Evolutionary conservation across 2,329 filamentous ascomycete species (phyloP), one percentile per base, ranked within the genome.

Genomic region (Phialophora macrospora): DNA sequence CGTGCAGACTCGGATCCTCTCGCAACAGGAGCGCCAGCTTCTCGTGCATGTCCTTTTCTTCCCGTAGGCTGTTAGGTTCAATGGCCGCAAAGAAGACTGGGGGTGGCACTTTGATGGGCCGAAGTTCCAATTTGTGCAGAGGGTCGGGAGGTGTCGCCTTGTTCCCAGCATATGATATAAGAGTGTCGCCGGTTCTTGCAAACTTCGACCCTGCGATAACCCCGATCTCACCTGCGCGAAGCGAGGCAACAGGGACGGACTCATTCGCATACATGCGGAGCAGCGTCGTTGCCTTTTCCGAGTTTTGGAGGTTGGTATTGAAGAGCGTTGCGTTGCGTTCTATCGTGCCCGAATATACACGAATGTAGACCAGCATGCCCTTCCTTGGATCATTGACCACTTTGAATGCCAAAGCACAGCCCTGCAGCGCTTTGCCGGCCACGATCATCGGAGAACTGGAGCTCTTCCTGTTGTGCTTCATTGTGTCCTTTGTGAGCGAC

Each of bases 51-150:
- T 89, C 86, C 72, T 93, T 93, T 72, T 93, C 90, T 70, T 93
- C 92, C 34, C 89, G 85, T 34, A 91, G 81, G 72, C 91, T 89
- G 71, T 92, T 80, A 20, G 88, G 92, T 70, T 98, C 94, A 30
- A 98, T 88, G 66, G 93, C 92, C n/a, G 96, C 89, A 77, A 98
- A 99, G 74, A 97, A 97, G 0, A 99, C 95, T 0, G 95, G 93
- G 0, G 95, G 93, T 0, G 95, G 94, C 0, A 97, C 91, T 65
- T 91, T 86, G 30, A 96, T 95, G 0, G 95, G 92, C 17, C 92
- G 87, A 41, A 99, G 86, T 74, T 97, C 93, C 17, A 98, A 80
- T 17, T 85, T 88, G 57, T 89, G 87, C 56, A 97, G 80, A 0
- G 87, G 84, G 17, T 88, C 84, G 20, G 90, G 87, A 1, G 92